Base-by-base conservation (phyloP, 257 asterid genomes). In the Sherardia arvensis region DNA sequence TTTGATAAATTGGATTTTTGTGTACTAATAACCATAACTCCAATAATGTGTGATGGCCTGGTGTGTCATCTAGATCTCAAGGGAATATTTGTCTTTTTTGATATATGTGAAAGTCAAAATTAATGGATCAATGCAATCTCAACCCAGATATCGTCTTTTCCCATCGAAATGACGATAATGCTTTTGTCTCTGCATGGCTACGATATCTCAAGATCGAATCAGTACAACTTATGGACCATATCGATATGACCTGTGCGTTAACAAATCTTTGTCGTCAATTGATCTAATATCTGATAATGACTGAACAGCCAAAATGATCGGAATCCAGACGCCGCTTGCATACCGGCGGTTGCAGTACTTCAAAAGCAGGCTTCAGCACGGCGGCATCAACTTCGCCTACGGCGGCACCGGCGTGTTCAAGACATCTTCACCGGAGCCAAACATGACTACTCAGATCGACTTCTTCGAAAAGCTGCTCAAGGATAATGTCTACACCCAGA, bases 371-470 rank as follows among this genome's bases (percentile, higher is more conserved):
- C 1, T 84, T 64, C 33, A 21, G 18, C 32, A 79, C 45, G 99
- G 7, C 21, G 53, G 99, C 9, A 23, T 92, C 77, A 87, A 92
- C 79, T 92, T 89, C 33, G 99, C 99, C 0, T 89, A 76, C 27
- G 99, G 99, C 61, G 99, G 99, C 30, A 92, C 91, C 36, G 99
- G 99, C 0, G 99, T 92, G 5, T 92, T 92, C 71, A 53, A 87
- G 65, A 92, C 95, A 0, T 17, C 67, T 9, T 75, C 17, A 2
- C 5, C 78, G 32, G 67, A 73, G 28, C 97, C 99, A 0, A 92
- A 88, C 70, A 83, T 91, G 90, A 81, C 80, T 25, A 77, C 94
- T 6, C 98, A 91, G 65, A 86, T 91, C 9, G 88, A 78, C 61
- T 79, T 80, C 69, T 80, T 83, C 33, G 67, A 83, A 64, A 76